Percentiles rank a stretch among this genome's conserved stretches.
These are phyloP conservation scores for Calonectria fujianensis DNA, from an alignment of 2,329 filamentous ascomycete genomes.

Conservation along the genomic window DNA sequence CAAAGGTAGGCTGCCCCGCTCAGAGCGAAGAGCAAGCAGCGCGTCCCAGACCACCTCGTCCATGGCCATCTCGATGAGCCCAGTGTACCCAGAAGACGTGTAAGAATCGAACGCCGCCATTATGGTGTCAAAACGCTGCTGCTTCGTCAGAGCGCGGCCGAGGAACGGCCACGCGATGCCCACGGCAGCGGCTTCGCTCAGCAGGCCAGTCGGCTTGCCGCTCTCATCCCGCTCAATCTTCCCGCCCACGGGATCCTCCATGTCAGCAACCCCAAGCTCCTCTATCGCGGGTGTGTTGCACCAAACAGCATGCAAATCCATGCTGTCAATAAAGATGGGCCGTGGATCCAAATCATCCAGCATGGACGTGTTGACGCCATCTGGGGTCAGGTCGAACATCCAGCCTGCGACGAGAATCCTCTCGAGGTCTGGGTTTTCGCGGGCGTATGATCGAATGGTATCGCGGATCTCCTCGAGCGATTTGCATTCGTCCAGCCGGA, in stretches of 20 bases:
- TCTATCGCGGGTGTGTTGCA: constrained; percentile 65
- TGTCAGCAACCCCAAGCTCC: constrained; percentile 62
- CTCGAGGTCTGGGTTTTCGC: constrained; percentile 60
- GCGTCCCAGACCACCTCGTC: constrained; percentile 66
- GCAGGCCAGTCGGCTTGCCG: constrained; percentile 63
- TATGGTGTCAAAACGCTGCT: constrained; percentile 62
- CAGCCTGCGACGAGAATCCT: constrained; percentile 65
- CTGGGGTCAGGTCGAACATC: constrained; percentile 66
- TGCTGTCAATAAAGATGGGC: constrained; percentile 67
- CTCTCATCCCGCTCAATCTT: constrained; percentile 62
- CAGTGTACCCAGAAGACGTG: constrained; percentile 64
- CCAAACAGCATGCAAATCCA: constrained; percentile 67
- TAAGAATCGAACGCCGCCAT: constrained; percentile 63
- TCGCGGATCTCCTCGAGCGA: constrained; percentile 65
- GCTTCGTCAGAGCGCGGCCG: constrained; percentile 58
- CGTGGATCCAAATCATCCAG: constrained; percentile 66
- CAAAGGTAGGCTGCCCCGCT: constrained; percentile 59
- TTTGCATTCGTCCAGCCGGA: constrained; percentile 64
- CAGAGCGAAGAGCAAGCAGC: constrained; percentile 52
- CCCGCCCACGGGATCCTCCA: constrained; percentile 64
- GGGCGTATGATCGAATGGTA: constrained; percentile 63
- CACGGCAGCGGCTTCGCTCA: constrained; percentile 64
- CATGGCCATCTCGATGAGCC: constrained; percentile 69
- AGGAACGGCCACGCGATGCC: constrained; percentile 66
- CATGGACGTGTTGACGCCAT: constrained; percentile 62